phyloP scores from a whole-genome alignment of 768 basidiomycete species.

The Candolleomyces eurysporus region DNA sequence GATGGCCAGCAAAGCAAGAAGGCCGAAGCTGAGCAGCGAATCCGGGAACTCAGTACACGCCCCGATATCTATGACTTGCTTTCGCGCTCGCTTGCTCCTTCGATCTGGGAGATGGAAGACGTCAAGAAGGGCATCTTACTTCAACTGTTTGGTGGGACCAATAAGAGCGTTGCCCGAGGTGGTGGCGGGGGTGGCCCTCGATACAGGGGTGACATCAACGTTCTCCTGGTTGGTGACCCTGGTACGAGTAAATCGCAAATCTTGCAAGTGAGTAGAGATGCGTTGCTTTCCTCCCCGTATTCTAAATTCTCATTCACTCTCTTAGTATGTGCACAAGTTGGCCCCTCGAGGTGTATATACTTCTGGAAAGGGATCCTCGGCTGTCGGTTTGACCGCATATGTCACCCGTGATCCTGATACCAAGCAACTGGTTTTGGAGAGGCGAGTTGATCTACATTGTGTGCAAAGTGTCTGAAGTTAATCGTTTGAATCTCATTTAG shows the following conservation, averaged over 20 bases:
- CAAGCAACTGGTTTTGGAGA: slow-evolving; percentile 96
- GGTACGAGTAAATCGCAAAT: slow-evolving; percentile 98
- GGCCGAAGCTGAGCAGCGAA: slow-evolving; percentile 77
- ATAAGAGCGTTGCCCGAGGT: slow-evolving; percentile 90
- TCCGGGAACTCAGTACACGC: slow-evolving; percentile 67
- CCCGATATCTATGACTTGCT: slow-evolving; percentile 88
- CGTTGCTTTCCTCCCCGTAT: neutral
- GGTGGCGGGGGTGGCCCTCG: slow-evolving; percentile 95
- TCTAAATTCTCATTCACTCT: neutral
- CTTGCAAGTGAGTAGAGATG: slow-evolving; percentile 58
- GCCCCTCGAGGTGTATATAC: slow-evolving; percentile 97
- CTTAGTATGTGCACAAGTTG: slow-evolving; percentile 96
- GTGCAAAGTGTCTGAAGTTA: neutral
- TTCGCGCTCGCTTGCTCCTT: slow-evolving; percentile 84
- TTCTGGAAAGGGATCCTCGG: slow-evolving; percentile 96
- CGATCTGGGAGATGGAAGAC: slow-evolving; percentile 98
- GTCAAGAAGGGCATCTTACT: slow-evolving; percentile 98
- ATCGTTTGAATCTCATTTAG: slow-evolving; percentile 33
- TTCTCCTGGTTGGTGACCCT: slow-evolving; percentile 95
- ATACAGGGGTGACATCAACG: slow-evolving; percentile 98
- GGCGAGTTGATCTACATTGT: slow-evolving; percentile 42
- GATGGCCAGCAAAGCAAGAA: slow-evolving; percentile 36
- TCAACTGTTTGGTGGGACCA: slow-evolving; percentile 96
- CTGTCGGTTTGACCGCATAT: slow-evolving; percentile 97
- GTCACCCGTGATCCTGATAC: slow-evolving; percentile 98